These are phyloP conservation scores for Cercophora samala DNA, from an alignment of 495 filamentous ascomycete species.

Conservation along the genomic window DNA sequence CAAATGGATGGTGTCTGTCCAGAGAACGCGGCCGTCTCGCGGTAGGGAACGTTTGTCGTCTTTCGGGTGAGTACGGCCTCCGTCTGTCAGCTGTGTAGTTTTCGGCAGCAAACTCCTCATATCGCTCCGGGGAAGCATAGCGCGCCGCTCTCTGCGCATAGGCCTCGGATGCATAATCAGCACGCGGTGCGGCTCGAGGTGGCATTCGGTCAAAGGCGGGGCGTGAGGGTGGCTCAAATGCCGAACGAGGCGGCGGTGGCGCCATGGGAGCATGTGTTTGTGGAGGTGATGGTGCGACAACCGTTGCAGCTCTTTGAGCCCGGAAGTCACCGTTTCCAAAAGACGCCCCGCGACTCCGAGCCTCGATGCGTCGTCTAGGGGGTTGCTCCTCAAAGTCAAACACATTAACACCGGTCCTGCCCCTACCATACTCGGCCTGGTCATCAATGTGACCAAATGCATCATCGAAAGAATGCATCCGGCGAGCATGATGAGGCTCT, in stretches of 20 bases:
- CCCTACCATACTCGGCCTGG: conserved; percentile 23
- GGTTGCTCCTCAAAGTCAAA: conserved; percentile 33
- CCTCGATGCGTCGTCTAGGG: conserved; percentile 34
- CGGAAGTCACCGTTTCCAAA: conserved; percentile 45
- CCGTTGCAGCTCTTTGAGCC: conserved; percentile 37
- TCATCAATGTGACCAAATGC: conserved; percentile 42
- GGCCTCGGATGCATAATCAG: conserved; percentile 38
- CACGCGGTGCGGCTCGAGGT: conserved; percentile 24
- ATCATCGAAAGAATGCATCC: conserved; percentile 48
- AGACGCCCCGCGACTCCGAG: conserved; percentile 8
- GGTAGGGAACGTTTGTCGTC: conserved; percentile 9
- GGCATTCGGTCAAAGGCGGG: conserved; percentile 32
- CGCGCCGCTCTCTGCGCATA: conserved; percentile 35
- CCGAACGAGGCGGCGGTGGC: conserved; percentile 35
- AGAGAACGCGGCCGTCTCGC: conserved; percentile 16
- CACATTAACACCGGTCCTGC: conserved; percentile 8
- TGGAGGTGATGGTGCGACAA: conserved; percentile 37
- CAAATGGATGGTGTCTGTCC: conserved; percentile 25
- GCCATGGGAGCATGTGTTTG: conserved; percentile 23
- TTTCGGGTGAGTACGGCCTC: conserved; percentile 17
- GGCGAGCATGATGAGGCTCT: conserved; percentile 50
- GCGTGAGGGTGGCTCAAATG: conserved; percentile 30
- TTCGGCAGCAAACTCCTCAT: conserved; percentile 18
- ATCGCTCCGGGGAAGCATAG: conserved; percentile 25
- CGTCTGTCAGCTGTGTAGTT: conserved; percentile 15